These are phyloP conservation scores for Microcos paniculata DNA, from an alignment of 345 rosid genomes.

Conservation along the genomic window DNA sequence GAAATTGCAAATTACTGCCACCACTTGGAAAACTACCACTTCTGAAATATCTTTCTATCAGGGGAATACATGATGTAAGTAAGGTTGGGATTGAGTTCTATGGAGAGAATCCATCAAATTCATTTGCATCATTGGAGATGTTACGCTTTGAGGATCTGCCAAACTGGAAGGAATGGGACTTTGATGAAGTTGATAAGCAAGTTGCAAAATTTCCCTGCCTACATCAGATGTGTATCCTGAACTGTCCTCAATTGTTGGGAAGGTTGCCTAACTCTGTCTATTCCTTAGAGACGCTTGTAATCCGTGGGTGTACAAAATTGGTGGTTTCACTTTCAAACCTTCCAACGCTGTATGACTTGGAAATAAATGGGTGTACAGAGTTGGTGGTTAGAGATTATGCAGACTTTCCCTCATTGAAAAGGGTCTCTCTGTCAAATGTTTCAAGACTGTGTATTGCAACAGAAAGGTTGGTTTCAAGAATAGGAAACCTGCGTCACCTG, in stretches of 20 bases:
- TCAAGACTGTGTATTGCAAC: not conserved
- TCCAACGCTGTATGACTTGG: not conserved
- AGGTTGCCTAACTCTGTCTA: not conserved
- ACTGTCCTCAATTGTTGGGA: conserved; percentile 10
- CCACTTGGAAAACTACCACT: conserved; percentile 16
- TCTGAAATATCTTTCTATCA: conserved; percentile 19
- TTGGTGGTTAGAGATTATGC: not conserved
- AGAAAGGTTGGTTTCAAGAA: not conserved
- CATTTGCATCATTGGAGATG: conserved; percentile 17
- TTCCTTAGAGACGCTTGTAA: conserved; percentile 1
- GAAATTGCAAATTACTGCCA: conserved; percentile 4
- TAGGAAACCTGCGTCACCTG: not conserved
- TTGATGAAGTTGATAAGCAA: not conserved
- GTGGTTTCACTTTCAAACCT: conserved; percentile 1
- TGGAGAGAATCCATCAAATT: not conserved
- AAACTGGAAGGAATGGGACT: conserved; percentile 19
- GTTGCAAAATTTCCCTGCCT: conserved; percentile 12
- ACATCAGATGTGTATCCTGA: not conserved
- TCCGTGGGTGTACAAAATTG: not conserved
- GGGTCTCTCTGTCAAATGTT: conserved; percentile 5
- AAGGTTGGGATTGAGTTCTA: conserved; percentile 19
- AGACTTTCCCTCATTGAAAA: not conserved
- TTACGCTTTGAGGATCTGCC: conserved; percentile 17
- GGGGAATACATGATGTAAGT: conserved; percentile 13
- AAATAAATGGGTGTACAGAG: conserved; percentile 1